Evolutionary conservation across 192 early-diverging fungal species (phyloP).

Genomic region (Linnemannia hyalina): DNA sequence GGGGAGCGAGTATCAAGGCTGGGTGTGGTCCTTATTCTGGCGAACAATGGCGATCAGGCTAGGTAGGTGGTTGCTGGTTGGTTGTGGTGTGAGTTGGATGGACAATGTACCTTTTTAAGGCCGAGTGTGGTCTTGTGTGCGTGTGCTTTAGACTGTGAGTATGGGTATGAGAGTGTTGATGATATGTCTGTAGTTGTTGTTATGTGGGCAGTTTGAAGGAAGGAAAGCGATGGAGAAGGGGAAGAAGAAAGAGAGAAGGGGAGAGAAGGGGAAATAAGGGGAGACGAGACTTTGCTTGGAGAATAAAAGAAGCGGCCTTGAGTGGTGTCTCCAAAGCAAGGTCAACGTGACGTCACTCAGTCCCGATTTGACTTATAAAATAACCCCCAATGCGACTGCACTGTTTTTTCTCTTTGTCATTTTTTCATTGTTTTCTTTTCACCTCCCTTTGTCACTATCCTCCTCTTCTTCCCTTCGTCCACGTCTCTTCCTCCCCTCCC

Average conservation of each 20-base stretch:
- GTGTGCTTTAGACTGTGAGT: background rate
- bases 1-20: no score
- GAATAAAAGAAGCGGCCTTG: background rate
- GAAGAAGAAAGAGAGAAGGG: background rate
- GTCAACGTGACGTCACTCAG: constrained; percentile 4
- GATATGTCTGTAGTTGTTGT: background rate
- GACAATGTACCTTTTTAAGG: constrained; percentile 1
- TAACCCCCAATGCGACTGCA: no score
- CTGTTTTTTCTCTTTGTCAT: no score
- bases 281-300: background rate
- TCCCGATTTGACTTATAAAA: background rate
- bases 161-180: background rate
- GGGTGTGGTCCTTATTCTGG: no score
- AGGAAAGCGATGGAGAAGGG: background rate
- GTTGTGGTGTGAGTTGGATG: background rate
- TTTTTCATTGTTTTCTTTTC: background rate
- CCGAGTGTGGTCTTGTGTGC: background rate
- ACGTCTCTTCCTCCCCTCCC: background rate
- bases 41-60: no score
- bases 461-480: background rate
- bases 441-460: background rate
- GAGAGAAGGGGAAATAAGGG: background rate
- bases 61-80: no score
- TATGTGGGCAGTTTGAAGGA: background rate
- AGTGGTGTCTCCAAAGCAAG: background rate